Evolutionary conservation across 495 filamentous ascomycete genomes (phyloP).

Genomic region (Diplogelasinospora grovesii): DNA sequence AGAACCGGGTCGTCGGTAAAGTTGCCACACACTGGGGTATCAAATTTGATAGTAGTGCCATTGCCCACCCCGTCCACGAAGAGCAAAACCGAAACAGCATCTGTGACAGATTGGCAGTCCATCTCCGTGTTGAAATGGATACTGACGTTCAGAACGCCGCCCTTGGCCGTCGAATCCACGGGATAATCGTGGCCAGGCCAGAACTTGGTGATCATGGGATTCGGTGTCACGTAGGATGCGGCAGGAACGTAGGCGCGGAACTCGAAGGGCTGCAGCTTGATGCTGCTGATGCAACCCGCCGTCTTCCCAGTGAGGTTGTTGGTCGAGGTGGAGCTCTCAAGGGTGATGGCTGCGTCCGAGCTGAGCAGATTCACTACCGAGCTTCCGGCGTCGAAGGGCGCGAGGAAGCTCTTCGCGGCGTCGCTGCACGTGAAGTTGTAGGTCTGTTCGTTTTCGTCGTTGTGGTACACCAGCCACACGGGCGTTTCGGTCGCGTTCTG

Average conservation of each 20-base stretch:
- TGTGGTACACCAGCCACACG: slow-evolving; percentile 64
- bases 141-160: slow-evolving; percentile 29
- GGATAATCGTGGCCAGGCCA: slow-evolving; percentile 58
- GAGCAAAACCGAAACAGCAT: slow-evolving; percentile 33
- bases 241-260: slow-evolving; percentile 60
- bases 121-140: slow-evolving; percentile 58
- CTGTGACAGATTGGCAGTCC: slow-evolving; percentile 52
- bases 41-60: slow-evolving; percentile 40
- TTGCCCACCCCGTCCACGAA: slow-evolving; percentile 6
- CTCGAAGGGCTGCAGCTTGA: slow-evolving; percentile 52
- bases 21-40: slow-evolving; percentile 37
- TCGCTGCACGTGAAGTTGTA: slow-evolving; percentile 57
- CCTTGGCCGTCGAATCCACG: slow-evolving; percentile 41
- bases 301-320: slow-evolving; percentile 5
- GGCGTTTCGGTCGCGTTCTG: slow-evolving; percentile 46
- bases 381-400: slow-evolving; percentile 50
- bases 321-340: slow-evolving; percentile 22
- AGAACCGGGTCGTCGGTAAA: background rate
- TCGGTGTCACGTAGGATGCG: slow-evolving; percentile 41
- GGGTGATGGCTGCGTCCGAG: slow-evolving; percentile 50
- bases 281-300: slow-evolving; percentile 51
- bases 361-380: slow-evolving; percentile 64
- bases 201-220: slow-evolving; percentile 62
- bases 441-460: slow-evolving; percentile 48
- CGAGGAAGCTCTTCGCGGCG: slow-evolving; percentile 41